A percentile compares a stretch with the other conserved stretches of the same genome.
These are phyloP conservation scores for Davidsoniella virescens DNA, from an alignment of 2,329 filamentous ascomycete species.

Conservation along the genomic window DNA sequence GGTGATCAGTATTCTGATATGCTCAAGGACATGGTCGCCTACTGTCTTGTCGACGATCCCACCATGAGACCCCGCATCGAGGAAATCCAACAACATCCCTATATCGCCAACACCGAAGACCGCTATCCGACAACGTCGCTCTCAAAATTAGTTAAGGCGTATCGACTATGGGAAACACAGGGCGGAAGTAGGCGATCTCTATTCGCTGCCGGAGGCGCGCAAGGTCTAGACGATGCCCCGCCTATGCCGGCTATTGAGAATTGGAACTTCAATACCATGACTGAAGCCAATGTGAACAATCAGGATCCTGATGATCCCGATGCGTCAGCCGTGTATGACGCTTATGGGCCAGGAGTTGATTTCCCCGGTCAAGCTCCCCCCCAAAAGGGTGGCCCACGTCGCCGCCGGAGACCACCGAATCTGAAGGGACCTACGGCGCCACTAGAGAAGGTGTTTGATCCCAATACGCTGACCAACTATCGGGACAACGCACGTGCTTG, in stretches of 20 bases:
- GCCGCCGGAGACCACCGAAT: conserved; percentile 27
- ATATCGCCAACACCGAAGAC: conserved; percentile 39
- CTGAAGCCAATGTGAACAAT: not conserved
- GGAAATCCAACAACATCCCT: conserved; percentile 46
- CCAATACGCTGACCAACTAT: conserved; percentile 30
- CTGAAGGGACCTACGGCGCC: conserved; percentile 26
- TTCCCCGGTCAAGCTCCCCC: conserved; percentile 10
- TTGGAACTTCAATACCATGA: conserved; percentile 39
- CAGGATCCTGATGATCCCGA: conserved; percentile 2
- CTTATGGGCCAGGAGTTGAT: conserved; percentile 9
- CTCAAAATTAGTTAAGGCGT: conserved; percentile 45
- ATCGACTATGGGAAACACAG: conserved; percentile 50
- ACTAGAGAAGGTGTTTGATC: conserved; percentile 31
- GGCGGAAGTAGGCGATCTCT: conserved; percentile 47
- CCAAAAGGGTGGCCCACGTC: conserved; percentile 16
- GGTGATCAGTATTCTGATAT: conserved; percentile 40
- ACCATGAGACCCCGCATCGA: conserved; percentile 40
- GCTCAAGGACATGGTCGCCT: conserved; percentile 42
- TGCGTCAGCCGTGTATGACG: conserved; percentile 8
- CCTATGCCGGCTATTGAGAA: conserved; percentile 29
- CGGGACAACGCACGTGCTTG: conserved; percentile 28
- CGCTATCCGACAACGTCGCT: conserved; percentile 44
- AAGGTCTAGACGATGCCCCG: conserved; percentile 21
- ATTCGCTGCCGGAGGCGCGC: conserved; percentile 36
- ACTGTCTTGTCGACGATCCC: conserved; percentile 42